Conservation (phyloP, 176 grass and related monocot species). For the Carex cristatella region DNA sequence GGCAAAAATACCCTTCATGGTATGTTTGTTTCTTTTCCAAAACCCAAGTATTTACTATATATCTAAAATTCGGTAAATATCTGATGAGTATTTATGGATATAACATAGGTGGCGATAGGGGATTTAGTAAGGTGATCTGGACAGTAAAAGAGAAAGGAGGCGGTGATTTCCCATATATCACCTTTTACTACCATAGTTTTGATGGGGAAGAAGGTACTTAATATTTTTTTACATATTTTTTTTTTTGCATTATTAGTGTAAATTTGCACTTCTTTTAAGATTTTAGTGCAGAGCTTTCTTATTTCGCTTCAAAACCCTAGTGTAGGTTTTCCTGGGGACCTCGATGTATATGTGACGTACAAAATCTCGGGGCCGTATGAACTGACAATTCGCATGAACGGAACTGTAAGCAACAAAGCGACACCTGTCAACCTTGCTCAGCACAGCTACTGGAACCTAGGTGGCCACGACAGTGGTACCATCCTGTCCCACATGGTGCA, state of each 20-base stretch:
- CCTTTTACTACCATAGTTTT: constrained; percentile 63
- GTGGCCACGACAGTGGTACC: constrained; percentile 47
- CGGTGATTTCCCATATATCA: constrained; percentile 59
- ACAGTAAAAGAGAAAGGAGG: constrained; percentile 56
- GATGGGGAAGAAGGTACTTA: constrained; percentile 63
- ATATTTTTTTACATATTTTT: neutral
- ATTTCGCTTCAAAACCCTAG: neutral
- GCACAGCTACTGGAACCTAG: constrained; percentile 78
- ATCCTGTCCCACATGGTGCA: constrained; percentile 54
- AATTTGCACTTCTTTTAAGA: neutral
- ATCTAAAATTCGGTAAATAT: neutral
- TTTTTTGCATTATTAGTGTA: neutral
- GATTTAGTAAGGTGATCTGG: constrained; percentile 67
- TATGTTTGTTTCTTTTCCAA: constrained; percentile 24
- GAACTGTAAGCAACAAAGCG: constrained; percentile 42
- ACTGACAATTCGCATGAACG: constrained; percentile 45
- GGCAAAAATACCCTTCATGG: constrained; percentile 85
- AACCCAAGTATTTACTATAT: neutral
- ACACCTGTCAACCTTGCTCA: constrained; percentile 71
- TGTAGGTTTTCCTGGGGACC: constrained; percentile 68
- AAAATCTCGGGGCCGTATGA: constrained; percentile 39
- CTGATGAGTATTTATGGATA: neutral
- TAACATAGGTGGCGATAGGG: constrained; percentile 48
- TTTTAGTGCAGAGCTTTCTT: neutral
- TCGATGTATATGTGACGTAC: constrained; percentile 80